These are phyloP conservation scores for Blastocystis sp. DNA, from an alignment of 352 stramenopile species.

Conservation along the genomic window DNA sequence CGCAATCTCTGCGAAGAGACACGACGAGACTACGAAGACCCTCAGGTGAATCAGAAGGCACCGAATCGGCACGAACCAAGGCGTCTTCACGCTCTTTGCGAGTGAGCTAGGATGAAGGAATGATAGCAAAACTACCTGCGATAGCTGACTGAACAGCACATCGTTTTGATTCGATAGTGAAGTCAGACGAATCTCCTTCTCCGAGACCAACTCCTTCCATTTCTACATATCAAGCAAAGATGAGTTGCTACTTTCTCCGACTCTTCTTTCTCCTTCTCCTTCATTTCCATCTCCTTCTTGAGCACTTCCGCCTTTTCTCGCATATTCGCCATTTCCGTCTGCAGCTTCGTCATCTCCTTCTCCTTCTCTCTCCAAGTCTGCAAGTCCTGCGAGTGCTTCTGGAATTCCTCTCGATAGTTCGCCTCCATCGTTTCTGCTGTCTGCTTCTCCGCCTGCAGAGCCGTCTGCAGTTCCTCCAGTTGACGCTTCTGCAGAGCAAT, in stretches of 20 bases:
- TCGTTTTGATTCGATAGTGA: conserved; percentile 30
- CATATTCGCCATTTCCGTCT: not conserved
- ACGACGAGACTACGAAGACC: not conserved
- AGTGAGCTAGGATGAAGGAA: not conserved
- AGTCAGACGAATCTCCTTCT: not conserved
- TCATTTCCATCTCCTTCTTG: not conserved
- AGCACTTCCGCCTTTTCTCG: not conserved
- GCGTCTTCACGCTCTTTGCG: not conserved
- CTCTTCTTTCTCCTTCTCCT: not conserved
- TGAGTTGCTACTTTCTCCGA: not conserved
- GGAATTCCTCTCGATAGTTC: conserved; percentile 17
- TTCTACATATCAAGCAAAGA: not conserved
- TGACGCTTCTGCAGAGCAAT: not conserved
- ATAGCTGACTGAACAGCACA: conserved; percentile 22
- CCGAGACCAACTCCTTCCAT: not conserved
- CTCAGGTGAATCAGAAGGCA: not conserved
- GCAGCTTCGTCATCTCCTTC: not conserved
- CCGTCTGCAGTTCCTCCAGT: not conserved
- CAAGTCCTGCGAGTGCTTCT: conserved; percentile 15
- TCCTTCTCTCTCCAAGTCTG: conserved; percentile 3
- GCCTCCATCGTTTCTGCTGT: not conserved
- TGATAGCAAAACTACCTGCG: not conserved
- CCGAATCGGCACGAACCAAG: not conserved
- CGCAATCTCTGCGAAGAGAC: conserved; percentile 17
- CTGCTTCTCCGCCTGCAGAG: not conserved